A percentile compares a stretch with the other conserved stretches of the same genome.
phyloP scores from a whole-genome alignment of 225 moss, liverwort and hornwort genomes.

The Anthoceros angustus region DNA sequence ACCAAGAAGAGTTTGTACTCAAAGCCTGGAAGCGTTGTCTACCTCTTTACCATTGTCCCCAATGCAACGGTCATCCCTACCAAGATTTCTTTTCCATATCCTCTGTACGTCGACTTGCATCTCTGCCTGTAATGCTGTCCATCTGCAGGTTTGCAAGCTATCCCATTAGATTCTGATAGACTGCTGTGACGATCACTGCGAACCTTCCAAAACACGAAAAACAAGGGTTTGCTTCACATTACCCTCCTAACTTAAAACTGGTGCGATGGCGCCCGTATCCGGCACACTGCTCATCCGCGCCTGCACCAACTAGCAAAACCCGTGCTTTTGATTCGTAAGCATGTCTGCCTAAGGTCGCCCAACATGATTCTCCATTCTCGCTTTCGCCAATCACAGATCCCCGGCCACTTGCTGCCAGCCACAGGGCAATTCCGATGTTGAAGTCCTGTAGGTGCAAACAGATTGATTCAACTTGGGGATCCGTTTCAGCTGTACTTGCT shows the following conservation, averaged over 20 bases:
- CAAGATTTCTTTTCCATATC: constrained; percentile 95
- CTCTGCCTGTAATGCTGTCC: constrained; percentile 70
- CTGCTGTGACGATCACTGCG: background rate
- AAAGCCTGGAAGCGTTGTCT: background rate
- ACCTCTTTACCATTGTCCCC: constrained; percentile 93
- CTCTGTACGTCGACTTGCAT: constrained; percentile 82
- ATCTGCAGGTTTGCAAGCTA: constrained; percentile 28
- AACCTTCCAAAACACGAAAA: background rate
- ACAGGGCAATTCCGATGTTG: constrained; percentile 80
- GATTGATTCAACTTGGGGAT: background rate
- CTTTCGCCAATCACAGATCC: constrained; percentile 29
- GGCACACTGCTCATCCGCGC: constrained; percentile 99
- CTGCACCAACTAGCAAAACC: constrained; percentile 81
- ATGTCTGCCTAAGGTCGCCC: constrained; percentile 3
- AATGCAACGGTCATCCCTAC: constrained; percentile 91
- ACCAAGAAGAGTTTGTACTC: background rate
- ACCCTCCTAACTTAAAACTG: constrained; percentile 81
- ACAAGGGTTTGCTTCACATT: constrained; percentile 3
- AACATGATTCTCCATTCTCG: constrained; percentile 7
- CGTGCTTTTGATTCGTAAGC: constrained; percentile 44
- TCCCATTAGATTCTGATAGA: background rate
- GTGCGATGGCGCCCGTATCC: constrained; percentile 97
- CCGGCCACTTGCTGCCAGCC: constrained; percentile 78
- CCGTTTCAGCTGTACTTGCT: too few relatives aligned
- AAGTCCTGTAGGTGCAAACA: constrained; percentile 43